Evolutionary conservation across 2,329 filamentous ascomycete species (phyloP).

Genomic region (Helotiales sp.): DNA sequence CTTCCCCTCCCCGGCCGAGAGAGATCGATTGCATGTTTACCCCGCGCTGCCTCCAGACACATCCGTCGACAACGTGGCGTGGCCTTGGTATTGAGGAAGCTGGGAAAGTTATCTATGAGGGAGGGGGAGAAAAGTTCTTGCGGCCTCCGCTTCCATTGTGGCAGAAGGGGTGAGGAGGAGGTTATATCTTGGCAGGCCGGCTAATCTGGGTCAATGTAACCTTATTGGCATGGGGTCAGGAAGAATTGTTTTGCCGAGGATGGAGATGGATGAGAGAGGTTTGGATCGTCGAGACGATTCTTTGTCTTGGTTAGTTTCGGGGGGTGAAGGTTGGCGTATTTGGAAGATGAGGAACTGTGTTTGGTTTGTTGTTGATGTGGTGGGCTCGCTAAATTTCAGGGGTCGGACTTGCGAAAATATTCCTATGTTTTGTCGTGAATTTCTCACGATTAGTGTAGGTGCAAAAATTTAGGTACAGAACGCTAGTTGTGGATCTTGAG

Average conservation of each 20-base stretch:
- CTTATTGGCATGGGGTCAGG: not conserved
- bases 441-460: too few species aligned
- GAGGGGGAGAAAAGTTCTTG: not conserved
- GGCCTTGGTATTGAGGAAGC: not conserved
- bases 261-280: not conserved
- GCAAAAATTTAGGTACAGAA: too few species aligned
- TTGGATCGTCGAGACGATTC: not conserved
- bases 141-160: not conserved
- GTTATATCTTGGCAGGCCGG: not conserved
- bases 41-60: not conserved
- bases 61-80: not conserved
- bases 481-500: too few species aligned
- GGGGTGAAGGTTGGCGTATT: not conserved
- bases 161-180: not conserved
- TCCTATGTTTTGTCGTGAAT: not conserved
- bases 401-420: not conserved
- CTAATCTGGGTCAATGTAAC: not conserved
- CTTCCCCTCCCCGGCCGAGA: slow-evolving; percentile 2
- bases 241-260: slow-evolving; percentile 11
- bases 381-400: not conserved
- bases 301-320: not conserved
- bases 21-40: not conserved
- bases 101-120: too few species aligned
- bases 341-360: not conserved
- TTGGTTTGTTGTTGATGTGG: not conserved